Percentiles rank a stretch among this genome's conserved stretches.
These are phyloP conservation scores for Fusarium paranaense DNA, from an alignment of 2,329 filamentous ascomycete species.

Conservation along the genomic window DNA sequence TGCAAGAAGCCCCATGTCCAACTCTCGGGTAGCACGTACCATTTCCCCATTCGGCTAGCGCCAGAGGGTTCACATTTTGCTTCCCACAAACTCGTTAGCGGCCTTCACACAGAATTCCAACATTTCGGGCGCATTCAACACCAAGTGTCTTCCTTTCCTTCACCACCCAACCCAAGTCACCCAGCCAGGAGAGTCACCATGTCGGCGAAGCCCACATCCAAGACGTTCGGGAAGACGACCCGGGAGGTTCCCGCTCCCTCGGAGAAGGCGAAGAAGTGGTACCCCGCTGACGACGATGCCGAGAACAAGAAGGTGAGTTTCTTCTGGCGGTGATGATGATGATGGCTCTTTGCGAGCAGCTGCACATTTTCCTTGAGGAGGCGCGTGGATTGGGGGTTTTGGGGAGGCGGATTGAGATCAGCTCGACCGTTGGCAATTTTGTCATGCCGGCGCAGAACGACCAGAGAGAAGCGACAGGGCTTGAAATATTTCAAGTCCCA, in stretches of 20 bases:
- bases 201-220: slow-evolving; percentile 82
- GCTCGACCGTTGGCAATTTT: slow-evolving; percentile 16
- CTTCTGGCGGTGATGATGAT: slow-evolving; percentile 37
- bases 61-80: slow-evolving; percentile 58
- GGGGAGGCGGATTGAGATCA: slow-evolving; percentile 20
- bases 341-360: slow-evolving; percentile 25
- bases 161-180: slow-evolving; percentile 50
- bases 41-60: slow-evolving; percentile 49
- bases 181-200: slow-evolving; percentile 69
- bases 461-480: slow-evolving; percentile 12
- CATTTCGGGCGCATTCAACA: slow-evolving; percentile 54
- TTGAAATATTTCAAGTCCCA: slow-evolving; percentile 29
- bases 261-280: slow-evolving; percentile 99
- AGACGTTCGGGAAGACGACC: slow-evolving; percentile 98
- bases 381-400: slow-evolving; percentile 16
- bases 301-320: slow-evolving; percentile 93
- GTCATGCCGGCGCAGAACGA: slow-evolving; percentile 17
- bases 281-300: slow-evolving; percentile 92
- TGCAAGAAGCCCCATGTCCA: slow-evolving; percentile 50
- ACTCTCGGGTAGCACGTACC: slow-evolving; percentile 32
- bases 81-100: slow-evolving; percentile 58
- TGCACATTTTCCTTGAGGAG: slow-evolving; percentile 10
- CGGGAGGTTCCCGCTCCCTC: slow-evolving; percentile 86
- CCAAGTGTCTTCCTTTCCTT: slow-evolving; percentile 52
- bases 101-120: slow-evolving; percentile 57